Percentiles rank a stretch among this genome's conserved stretches.
Conservation (phyloP, 2,329 filamentous ascomycete genomes). For the Nemania sp. region DNA sequence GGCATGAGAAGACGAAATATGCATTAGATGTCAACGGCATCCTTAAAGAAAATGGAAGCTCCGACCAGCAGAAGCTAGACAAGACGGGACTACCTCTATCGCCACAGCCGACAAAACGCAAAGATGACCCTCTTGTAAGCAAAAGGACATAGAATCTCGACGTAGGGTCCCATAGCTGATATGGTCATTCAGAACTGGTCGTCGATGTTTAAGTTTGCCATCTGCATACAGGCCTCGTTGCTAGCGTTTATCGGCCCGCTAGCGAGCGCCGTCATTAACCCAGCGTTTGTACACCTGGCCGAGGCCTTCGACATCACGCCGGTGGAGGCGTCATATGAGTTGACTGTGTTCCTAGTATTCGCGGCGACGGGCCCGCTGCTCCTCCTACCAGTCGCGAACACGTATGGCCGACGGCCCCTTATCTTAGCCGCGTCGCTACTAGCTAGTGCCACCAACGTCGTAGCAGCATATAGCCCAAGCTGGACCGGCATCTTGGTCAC, state of each 20-base stretch:
- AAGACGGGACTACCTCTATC: slow-evolving; percentile 17
- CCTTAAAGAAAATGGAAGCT: background rate
- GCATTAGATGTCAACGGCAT: background rate
- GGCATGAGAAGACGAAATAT: background rate
- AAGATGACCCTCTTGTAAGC: slow-evolving; percentile 18
- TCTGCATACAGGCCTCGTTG: slow-evolving; percentile 48
- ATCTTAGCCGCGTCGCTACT: slow-evolving; percentile 50
- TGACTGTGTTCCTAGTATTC: slow-evolving; percentile 52
- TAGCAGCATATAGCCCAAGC: slow-evolving; percentile 42
- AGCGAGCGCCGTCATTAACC: slow-evolving; percentile 48
- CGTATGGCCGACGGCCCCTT: slow-evolving; percentile 50
- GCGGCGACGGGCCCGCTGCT: slow-evolving; percentile 16
- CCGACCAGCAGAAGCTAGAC: slow-evolving; percentile 7
- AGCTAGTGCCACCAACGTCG: slow-evolving; percentile 47
- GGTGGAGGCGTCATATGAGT: slow-evolving; percentile 50
- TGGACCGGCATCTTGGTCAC: slow-evolving; percentile 42
- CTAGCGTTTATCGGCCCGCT: slow-evolving; percentile 51
- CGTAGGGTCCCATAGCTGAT: background rate
- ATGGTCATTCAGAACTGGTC: slow-evolving; percentile 24
- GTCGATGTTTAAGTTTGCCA: slow-evolving; percentile 13
- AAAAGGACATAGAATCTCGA: background rate
- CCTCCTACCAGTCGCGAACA: slow-evolving; percentile 7
- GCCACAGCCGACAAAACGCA: slow-evolving; percentile 15
- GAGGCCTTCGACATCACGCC: slow-evolving; percentile 49
- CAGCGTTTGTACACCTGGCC: slow-evolving; percentile 50